A percentile compares a stretch with the other conserved stretches of the same genome.
phyloP scores from a whole-genome alignment of 306 rosid species.

The Prosopis cineraria region DNA sequence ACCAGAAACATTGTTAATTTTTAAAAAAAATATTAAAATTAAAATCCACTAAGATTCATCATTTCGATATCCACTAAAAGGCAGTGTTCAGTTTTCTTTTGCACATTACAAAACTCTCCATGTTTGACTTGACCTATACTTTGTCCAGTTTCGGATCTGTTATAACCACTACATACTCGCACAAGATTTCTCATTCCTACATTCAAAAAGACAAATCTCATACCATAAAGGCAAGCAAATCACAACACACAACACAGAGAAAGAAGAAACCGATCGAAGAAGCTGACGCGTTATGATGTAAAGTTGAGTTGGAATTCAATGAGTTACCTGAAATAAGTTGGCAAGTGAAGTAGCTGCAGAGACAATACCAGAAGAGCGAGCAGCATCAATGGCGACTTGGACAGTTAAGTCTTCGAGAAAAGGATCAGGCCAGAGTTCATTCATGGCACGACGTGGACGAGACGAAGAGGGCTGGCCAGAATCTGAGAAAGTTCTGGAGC shows the following conservation, averaged over 20 bases:
- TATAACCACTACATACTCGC: conserved; percentile 32
- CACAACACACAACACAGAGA: background rate
- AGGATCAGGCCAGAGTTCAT: conserved; percentile 70
- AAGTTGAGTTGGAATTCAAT: background rate
- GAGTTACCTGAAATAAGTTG: conserved; percentile 67
- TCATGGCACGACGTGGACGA: conserved; percentile 59
- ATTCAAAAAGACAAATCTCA: background rate
- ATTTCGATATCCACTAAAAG: conserved; percentile 11
- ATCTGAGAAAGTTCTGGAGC: conserved; percentile 32
- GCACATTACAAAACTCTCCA: conserved; percentile 41
- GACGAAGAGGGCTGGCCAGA: conserved; percentile 71
- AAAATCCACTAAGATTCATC: background rate
- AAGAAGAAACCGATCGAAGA: background rate
- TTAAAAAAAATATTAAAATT: background rate
- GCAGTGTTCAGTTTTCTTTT: conserved; percentile 31
- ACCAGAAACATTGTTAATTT: background rate
- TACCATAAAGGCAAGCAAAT: conserved; percentile 3
- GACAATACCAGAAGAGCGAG: conserved; percentile 55
- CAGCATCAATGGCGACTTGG: conserved; percentile 75
- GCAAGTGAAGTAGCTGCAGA: conserved; percentile 76
- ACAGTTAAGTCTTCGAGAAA: conserved; percentile 66
- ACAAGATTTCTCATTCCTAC: conserved; percentile 1
- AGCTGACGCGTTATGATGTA: background rate
- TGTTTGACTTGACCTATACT: conserved; percentile 57
- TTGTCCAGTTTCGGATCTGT: conserved; percentile 50